Percentiles rank a stretch among this genome's conserved stretches.
Evolutionary conservation across 2,329 filamentous ascomycete genomes (phyloP).

Genomic region (Dactylellina leptospora): DNA sequence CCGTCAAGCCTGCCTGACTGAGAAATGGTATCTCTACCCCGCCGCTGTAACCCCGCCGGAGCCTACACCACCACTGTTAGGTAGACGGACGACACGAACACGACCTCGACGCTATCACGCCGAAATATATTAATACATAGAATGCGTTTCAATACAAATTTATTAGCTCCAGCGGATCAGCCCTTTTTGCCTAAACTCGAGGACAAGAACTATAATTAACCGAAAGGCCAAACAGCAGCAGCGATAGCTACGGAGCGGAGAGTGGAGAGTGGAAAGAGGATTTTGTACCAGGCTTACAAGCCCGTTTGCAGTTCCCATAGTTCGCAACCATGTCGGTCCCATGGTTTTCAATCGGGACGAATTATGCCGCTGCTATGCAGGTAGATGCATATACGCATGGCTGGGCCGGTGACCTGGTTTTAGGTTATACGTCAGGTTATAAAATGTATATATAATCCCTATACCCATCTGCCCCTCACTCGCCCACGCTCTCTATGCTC

Average conservation of each 20-base stretch:
- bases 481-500: too few relatives aligned
- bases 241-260: too few relatives aligned
- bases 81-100: too few relatives aligned
- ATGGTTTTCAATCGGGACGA: conserved; percentile 44
- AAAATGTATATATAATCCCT: too few relatives aligned
- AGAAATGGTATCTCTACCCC: background rate
- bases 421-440: background rate
- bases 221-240: too few relatives aligned
- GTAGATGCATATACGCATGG: background rate
- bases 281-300: too few relatives aligned
- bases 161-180: conserved; percentile 12
- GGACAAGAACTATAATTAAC: conserved; percentile 22
- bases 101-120: too few relatives aligned
- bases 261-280: too few relatives aligned
- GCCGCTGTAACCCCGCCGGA: too few relatives aligned
- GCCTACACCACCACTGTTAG: too few relatives aligned
- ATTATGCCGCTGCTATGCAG: conserved; percentile 32
- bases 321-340: conserved; percentile 14
- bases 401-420: too few relatives aligned
- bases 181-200: conserved; percentile 51
- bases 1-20: conserved; percentile 14
- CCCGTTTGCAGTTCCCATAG: conserved; percentile 15
- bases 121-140: background rate
- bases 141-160: background rate
- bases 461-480: too few relatives aligned